Evolutionary conservation across 345 rosid genomes (phyloP).

Genomic region (Murraya koenigii): DNA sequence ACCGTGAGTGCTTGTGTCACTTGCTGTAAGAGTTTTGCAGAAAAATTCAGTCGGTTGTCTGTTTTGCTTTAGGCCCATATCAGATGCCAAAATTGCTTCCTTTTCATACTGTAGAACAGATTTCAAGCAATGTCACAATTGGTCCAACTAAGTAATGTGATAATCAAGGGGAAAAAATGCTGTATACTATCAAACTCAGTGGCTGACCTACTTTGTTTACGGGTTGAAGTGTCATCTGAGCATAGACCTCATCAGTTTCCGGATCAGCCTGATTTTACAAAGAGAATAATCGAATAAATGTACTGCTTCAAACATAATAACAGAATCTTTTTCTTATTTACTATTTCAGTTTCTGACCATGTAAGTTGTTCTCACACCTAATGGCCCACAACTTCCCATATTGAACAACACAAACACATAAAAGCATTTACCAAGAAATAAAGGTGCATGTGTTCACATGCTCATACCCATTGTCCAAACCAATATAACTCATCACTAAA

Average conservation of each 20-base stretch:
- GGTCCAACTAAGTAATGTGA: not conserved
- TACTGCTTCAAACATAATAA: not conserved
- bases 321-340: not conserved
- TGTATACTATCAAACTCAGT: conserved; percentile 5
- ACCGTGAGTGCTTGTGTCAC: conserved; percentile 96
- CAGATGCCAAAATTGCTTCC: conserved; percentile 82
- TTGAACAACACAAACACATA: not conserved
- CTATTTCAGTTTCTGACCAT: not conserved
- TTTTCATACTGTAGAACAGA: conserved; percentile 64
- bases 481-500: not conserved
- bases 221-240: conserved; percentile 82
- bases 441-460: not conserved
- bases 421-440: not conserved
- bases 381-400: not conserved
- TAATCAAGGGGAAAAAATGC: not conserved
- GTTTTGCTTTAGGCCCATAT: conserved; percentile 72
- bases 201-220: conserved; percentile 69
- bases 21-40: conserved; percentile 96
- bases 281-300: not conserved
- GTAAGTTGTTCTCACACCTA: not conserved
- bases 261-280: conserved; percentile 56
- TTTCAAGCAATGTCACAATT: conserved; percentile 1
- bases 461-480: not conserved
- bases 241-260: conserved; percentile 78
- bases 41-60: conserved; percentile 91